These are phyloP conservation scores for Boletus hoseneyae DNA, from an alignment of 1,284 basidiomycete species.

Conservation along the genomic window DNA sequence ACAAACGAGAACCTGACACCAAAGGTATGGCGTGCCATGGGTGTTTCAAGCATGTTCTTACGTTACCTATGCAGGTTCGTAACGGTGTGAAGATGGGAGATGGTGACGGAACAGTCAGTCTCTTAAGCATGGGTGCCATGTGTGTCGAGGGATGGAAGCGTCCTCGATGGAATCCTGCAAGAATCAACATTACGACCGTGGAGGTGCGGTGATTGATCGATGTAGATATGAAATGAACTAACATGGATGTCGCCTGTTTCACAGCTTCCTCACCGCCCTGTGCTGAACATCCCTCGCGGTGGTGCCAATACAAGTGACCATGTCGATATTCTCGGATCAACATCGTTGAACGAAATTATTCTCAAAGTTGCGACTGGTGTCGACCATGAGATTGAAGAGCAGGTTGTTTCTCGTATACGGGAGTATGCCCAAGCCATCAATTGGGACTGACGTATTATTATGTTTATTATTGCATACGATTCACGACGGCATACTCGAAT, in stretches of 20 bases:
- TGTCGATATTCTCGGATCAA: slow-evolving; percentile 91
- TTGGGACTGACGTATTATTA: slow-evolving; percentile 58
- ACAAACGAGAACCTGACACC: slow-evolving; percentile 63
- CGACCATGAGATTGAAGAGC: slow-evolving; percentile 67
- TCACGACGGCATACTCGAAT: slow-evolving; percentile 5
- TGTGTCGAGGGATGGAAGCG: slow-evolving; percentile 95
- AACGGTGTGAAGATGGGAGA: slow-evolving; percentile 90
- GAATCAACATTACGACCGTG: slow-evolving; percentile 81
- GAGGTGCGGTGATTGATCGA: slow-evolving; percentile 51
- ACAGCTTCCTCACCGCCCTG: slow-evolving; percentile 84
- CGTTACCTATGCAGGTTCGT: slow-evolving; percentile 44
- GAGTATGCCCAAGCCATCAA: slow-evolving; percentile 73
- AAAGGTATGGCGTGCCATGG: slow-evolving; percentile 41
- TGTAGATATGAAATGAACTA: slow-evolving; percentile 7
- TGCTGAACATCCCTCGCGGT: slow-evolving; percentile 75
- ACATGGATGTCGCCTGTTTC: slow-evolving; percentile 7
- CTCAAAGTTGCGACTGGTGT: slow-evolving; percentile 82
- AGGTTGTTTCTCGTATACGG: slow-evolving; percentile 76
- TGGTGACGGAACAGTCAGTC: slow-evolving; percentile 94
- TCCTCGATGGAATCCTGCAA: slow-evolving; percentile 90
- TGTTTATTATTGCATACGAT: slow-evolving; percentile 12
- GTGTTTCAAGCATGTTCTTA: background rate
- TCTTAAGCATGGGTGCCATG: slow-evolving; percentile 91
- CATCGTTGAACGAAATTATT: slow-evolving; percentile 86
- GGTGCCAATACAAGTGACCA: slow-evolving; percentile 91